phyloP scores from a whole-genome alignment of 2,329 filamentous ascomycete species.

The Chaetomiaceae sp. region DNA sequence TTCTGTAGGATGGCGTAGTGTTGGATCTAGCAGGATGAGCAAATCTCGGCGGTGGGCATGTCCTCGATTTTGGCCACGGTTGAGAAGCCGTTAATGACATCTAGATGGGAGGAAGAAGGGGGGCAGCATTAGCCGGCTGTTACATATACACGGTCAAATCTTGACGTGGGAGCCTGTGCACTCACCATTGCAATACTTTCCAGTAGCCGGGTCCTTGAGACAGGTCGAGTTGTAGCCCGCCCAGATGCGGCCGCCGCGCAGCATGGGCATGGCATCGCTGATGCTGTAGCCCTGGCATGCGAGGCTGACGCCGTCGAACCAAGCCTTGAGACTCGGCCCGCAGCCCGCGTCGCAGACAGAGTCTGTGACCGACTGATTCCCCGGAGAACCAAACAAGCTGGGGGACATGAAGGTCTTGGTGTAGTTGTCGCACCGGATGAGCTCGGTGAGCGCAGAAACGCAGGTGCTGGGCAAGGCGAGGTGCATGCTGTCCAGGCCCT shows the following conservation, averaged over 20 bases:
- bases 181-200: neutral
- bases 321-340: neutral
- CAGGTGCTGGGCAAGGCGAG: neutral
- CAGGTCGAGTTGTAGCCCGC: neutral
- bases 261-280: neutral
- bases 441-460: neutral
- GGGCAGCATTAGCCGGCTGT: neutral
- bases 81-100: neutral
- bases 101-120: neutral
- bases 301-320: neutral
- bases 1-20: neutral
- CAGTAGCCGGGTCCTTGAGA: neutral
- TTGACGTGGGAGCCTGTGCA: too few relatives aligned
- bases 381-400: neutral
- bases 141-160: neutral
- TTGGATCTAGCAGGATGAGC: neutral
- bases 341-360: neutral
- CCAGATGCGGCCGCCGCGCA: neutral
- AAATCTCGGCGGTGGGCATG: neutral
- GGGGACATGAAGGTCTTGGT: neutral
- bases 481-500: neutral
- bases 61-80: neutral
- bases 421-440: neutral
- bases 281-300: neutral
- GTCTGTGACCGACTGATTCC: neutral